Conservation (phyloP, 768 basidiomycete genomes). For the Hypsizygus marmoreus region DNA sequence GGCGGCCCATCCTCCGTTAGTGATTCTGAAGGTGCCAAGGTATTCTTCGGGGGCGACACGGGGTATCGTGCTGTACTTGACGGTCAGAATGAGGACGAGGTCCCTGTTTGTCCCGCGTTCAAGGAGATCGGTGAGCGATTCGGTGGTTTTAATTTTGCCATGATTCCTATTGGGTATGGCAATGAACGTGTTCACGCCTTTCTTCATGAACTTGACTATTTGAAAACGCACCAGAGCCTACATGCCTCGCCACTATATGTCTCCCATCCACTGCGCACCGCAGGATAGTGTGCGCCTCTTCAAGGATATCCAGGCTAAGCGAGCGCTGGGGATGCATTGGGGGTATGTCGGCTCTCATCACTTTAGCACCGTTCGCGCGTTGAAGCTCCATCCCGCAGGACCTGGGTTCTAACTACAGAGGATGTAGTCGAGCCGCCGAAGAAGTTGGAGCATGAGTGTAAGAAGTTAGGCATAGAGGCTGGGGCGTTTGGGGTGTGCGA, state of each 20-base stretch:
- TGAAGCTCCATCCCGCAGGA: conserved; percentile 28
- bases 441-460: conserved; percentile 52
- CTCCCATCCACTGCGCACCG: conserved; percentile 64
- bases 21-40: conserved; percentile 32
- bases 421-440: conserved; percentile 63
- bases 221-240: no score
- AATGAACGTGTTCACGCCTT: background rate
- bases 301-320: conserved; percentile 59
- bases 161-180: conserved; percentile 69
- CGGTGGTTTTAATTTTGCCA: conserved; percentile 65
- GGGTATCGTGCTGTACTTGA: conserved; percentile 52
- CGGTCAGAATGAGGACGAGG: conserved; percentile 50
- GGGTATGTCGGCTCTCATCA: conserved; percentile 39
- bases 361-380: background rate
- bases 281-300: conserved; percentile 70
- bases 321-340: conserved; percentile 73
- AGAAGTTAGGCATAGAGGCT: conserved; percentile 51
- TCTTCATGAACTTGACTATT: no score
- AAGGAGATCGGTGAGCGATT: conserved; percentile 65
- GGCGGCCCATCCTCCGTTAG: conserved; percentile 32
- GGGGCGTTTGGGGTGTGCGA: conserved; percentile 57
- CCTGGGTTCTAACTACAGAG: conserved; percentile 55
- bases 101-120: conserved; percentile 72
- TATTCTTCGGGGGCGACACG: conserved; percentile 74
- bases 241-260: conserved; percentile 54